A percentile compares a stretch with the other conserved stretches of the same genome.
Evolutionary conservation across 2,329 filamentous ascomycete species (phyloP).

Genomic region (Erysiphe pulchra): DNA sequence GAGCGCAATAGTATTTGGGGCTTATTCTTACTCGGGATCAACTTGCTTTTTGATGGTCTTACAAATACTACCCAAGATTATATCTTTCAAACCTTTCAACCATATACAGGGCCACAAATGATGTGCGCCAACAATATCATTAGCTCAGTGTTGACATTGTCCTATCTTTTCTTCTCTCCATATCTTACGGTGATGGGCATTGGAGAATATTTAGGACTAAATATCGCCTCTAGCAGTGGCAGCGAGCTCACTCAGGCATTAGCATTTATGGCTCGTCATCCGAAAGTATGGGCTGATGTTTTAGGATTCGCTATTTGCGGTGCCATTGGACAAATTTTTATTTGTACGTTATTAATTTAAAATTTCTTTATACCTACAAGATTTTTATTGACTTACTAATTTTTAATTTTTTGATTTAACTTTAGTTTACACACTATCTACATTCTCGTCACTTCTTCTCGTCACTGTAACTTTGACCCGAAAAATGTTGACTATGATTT

Average conservation of each 20-base stretch:
- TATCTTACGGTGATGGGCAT: slow-evolving; percentile 45
- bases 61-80: slow-evolving; percentile 95
- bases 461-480: slow-evolving; percentile 93
- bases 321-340: slow-evolving; percentile 86
- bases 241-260: slow-evolving; percentile 61
- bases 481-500: slow-evolving; percentile 98
- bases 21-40: slow-evolving; percentile 59
- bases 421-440: slow-evolving; percentile 65
- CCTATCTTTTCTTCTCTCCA: slow-evolving; percentile 55
- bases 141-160: slow-evolving; percentile 47
- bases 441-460: slow-evolving; percentile 73
- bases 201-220: slow-evolving; percentile 40
- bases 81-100: slow-evolving; percentile 57
- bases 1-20: slow-evolving; percentile 48
- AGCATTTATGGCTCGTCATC: slow-evolving; percentile 56
- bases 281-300: slow-evolving; percentile 63
- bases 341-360: slow-evolving; percentile 29
- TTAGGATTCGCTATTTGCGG: slow-evolving; percentile 76
- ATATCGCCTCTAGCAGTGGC: slow-evolving; percentile 30
- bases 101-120: slow-evolving; percentile 87
- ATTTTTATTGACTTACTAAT: not conserved
- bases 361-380: not conserved
- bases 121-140: slow-evolving; percentile 96
- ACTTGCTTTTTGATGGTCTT: slow-evolving; percentile 82
- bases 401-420: not conserved